A percentile compares a stretch with the other conserved stretches of the same genome.
These are phyloP conservation scores for Puccinia polysora DNA, from an alignment of 1,284 basidiomycete species.

Conservation along the genomic window DNA sequence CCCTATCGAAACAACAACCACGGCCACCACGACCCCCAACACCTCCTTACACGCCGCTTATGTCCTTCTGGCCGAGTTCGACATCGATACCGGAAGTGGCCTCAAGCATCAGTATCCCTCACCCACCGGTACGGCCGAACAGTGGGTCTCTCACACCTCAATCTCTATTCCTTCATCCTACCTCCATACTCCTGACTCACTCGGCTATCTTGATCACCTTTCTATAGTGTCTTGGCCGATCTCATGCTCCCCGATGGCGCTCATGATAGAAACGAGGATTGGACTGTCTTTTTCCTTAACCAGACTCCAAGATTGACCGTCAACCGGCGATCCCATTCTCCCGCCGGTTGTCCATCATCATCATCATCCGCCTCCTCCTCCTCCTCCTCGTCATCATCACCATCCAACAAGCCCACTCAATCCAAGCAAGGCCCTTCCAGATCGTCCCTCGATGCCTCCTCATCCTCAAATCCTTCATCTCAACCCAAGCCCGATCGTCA, in stretches of 20 bases:
- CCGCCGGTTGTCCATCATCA: too few species aligned
- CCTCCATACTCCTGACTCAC: not conserved
- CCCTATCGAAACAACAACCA: too few species aligned
- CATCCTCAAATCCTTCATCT: not conserved
- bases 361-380: not conserved
- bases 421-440: too few species aligned
- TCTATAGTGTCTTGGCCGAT: constrained; percentile 80
- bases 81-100: constrained; percentile 71
- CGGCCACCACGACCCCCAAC: too few species aligned
- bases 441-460: not conserved
- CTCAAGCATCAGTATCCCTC: constrained; percentile 90
- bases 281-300: constrained; percentile 97
- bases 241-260: constrained; percentile 98
- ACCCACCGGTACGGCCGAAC: constrained; percentile 82
- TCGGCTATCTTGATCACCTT: not conserved
- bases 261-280: constrained; percentile 87
- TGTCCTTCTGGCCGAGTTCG: constrained; percentile 88
- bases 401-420: not conserved
- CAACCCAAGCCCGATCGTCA: not conserved
- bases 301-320: constrained; percentile 82
- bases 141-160: constrained; percentile 58
- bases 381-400: not conserved
- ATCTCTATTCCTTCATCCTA: not conserved
- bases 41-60: constrained; percentile 91
- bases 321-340: constrained; percentile 66